Evolutionary conservation across 1,284 basidiomycete genomes (phyloP), one percentile per base, ranked within the genome.

Genomic region (Papiliotrema fonsecae): DNA sequence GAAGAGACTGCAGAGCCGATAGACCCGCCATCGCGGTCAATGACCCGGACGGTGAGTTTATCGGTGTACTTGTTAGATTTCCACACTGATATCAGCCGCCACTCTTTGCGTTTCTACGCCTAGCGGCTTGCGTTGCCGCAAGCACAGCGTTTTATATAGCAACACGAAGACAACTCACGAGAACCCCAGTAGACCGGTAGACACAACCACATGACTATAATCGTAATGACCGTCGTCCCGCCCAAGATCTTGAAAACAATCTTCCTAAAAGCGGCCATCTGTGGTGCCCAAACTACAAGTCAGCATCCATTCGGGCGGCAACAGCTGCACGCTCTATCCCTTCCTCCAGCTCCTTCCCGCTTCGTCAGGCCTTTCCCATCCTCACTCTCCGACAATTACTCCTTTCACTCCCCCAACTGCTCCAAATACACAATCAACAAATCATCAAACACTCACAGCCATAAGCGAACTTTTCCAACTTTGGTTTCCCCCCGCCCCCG

Each of bases 101-200:
- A n/a, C n/a, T n/a, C n/a, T n/a, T n/a, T n/a, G n/a, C n/a, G n/a
- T n/a, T n/a, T n/a, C n/a, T n/a, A n/a, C n/a, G n/a, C n/a, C n/a
- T n/a, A n/a, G n/a, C n/a, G n/a, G n/a, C n/a, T n/a, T n/a, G n/a
- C n/a, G n/a, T n/a, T n/a, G n/a, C n/a, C n/a, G n/a, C n/a, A n/a
- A n/a, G 13, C 30, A 38, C 35, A 16, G 9, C 24, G 37, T 6
- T 22, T 19, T 26, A 28, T n/a, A 24, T 3, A 10, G 16, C 26
- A 4, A 5, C 10, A 4, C n/a, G 9, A 26, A 28, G 25, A 14
- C 42, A 36, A 65, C 51, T 69, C 59, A 54, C 77, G 64, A 10
- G 75, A 76, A 18, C 76, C 77, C 77, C 77, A 79, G 58, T 77
- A 78, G 4, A 71, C 31, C 5, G 70, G 65, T 1, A 67, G 55